A percentile compares a stretch with the other conserved stretches of the same genome.
These are phyloP conservation scores for barley (Hordeum vulgare) DNA, from an alignment of 176 grass and related monocot genomes.

Conservation along the genomic window DNA sequence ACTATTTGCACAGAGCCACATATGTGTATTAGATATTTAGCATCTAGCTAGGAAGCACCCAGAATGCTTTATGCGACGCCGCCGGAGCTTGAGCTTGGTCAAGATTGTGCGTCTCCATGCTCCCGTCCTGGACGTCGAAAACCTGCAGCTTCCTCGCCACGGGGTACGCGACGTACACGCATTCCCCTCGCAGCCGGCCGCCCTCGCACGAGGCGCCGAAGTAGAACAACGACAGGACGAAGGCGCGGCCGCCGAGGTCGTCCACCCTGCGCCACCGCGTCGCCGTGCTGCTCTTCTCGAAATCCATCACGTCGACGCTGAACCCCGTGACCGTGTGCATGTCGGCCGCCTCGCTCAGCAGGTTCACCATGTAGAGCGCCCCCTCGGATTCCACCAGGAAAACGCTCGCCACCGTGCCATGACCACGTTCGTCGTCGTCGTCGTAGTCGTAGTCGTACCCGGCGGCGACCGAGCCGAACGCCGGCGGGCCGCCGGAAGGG, in stretches of 20 bases:
- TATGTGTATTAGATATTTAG: neutral
- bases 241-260: neutral
- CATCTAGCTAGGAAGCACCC: neutral
- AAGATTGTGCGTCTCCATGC: neutral
- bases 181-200: neutral
- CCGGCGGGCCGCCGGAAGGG: neutral
- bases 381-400: neutral
- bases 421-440: too few species aligned
- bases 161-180: neutral
- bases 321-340: neutral
- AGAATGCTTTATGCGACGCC: neutral
- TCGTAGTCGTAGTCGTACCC: neutral
- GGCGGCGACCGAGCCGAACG: neutral
- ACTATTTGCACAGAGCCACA: neutral
- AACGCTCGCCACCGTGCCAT: too few species aligned
- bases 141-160: neutral
- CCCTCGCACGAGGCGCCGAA: neutral
- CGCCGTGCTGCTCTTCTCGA: neutral
- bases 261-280: neutral
- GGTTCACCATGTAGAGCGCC: neutral
- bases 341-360: neutral
- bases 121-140: neutral
- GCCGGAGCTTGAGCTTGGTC: neutral
- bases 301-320: neutral
- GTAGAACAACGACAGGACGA: neutral